Percentiles rank a stretch among this genome's conserved stretches.
Conservation (phyloP, 1,139 yeast species). For the Sugiyamaella xylanicola region DNA sequence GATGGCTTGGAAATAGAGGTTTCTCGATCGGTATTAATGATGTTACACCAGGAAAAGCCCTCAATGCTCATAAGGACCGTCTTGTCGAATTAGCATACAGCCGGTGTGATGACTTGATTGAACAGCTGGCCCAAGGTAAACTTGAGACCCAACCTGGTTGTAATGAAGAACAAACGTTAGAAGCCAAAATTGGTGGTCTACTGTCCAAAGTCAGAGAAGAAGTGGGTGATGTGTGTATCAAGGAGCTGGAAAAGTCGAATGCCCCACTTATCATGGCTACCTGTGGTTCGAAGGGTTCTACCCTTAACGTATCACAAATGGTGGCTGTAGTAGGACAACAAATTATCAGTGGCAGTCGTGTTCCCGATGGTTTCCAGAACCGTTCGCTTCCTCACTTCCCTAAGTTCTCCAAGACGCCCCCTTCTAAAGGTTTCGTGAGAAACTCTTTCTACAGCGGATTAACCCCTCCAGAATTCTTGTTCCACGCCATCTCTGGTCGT, state of each 20-base stretch:
- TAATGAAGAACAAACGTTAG: slow-evolving; percentile 96
- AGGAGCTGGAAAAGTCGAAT: slow-evolving; percentile 83
- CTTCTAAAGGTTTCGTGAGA: slow-evolving; percentile 95
- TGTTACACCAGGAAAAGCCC: slow-evolving; percentile 87
- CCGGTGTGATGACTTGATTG: slow-evolving; percentile 90
- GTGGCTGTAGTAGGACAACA: slow-evolving; percentile 99
- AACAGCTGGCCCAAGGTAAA: slow-evolving; percentile 76
- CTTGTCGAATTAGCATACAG: slow-evolving; percentile 90
- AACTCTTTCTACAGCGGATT: slow-evolving; percentile 93
- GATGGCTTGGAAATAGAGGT: slow-evolving; percentile 92
- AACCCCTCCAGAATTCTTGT: slow-evolving; percentile 93
- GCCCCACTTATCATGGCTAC: slow-evolving; percentile 99
- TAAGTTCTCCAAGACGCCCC: slow-evolving; percentile 95
- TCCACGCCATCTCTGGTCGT: slow-evolving; percentile 99
- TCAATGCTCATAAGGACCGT: slow-evolving; percentile 76
- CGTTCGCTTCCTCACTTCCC: slow-evolving; percentile 97
- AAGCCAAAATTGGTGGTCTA: slow-evolving; percentile 95
- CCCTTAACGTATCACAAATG: slow-evolving; percentile 98
- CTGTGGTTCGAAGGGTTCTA: slow-evolving; percentile 98
- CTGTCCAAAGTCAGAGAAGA: slow-evolving; percentile 97
- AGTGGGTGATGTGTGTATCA: slow-evolving; percentile 96
- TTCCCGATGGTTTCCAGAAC: slow-evolving; percentile 99
- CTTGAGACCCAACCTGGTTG: slow-evolving; percentile 99
- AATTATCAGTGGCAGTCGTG: slow-evolving; percentile 97
- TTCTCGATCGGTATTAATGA: slow-evolving; percentile 97